A percentile compares a stretch with the other conserved stretches of the same genome.
These are phyloP conservation scores for Theobroma grandiflorum DNA, from an alignment of 441 rosid genomes.

Conservation along the genomic window DNA sequence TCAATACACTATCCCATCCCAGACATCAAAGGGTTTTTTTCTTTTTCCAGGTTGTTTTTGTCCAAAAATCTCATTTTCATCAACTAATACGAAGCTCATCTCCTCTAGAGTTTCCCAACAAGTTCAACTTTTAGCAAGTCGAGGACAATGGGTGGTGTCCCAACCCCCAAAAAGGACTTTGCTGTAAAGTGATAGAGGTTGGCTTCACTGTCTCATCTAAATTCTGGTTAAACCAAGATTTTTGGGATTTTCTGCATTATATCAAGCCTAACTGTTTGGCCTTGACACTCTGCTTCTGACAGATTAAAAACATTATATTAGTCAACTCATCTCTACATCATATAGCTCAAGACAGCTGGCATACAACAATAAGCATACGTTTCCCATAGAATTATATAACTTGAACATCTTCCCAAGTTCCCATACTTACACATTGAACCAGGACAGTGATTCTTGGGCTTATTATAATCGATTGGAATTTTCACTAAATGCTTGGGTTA, in stretches of 20 bases:
- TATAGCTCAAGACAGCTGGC: constrained; percentile 64
- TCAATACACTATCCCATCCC: no score
- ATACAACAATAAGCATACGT: constrained; percentile 42
- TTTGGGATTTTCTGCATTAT: constrained; percentile 5
- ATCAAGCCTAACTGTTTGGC: background rate
- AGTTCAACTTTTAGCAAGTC: background rate
- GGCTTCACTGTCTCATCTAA: background rate
- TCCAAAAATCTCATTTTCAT: background rate
- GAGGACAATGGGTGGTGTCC: background rate
- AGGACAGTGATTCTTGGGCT: constrained; percentile 36
- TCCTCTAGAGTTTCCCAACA: background rate
- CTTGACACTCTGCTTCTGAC: constrained; percentile 10
- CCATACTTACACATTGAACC: constrained; percentile 40
- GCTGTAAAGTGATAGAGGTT: background rate
- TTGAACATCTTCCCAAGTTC: constrained; percentile 10
- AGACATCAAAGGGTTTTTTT: background rate
- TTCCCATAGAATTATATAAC: constrained; percentile 17
- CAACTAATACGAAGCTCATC: background rate
- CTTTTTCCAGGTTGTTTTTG: background rate
- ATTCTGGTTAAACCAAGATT: background rate
- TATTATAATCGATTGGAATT: constrained; percentile 25
- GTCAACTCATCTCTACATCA: constrained; percentile 40
- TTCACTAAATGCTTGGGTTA: background rate
- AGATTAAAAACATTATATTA: constrained; percentile 31
- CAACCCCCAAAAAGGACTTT: background rate